Evolutionary conservation across 164 flowering plant genomes (phyloP).

Genomic region (Dillenia turbinata): DNA sequence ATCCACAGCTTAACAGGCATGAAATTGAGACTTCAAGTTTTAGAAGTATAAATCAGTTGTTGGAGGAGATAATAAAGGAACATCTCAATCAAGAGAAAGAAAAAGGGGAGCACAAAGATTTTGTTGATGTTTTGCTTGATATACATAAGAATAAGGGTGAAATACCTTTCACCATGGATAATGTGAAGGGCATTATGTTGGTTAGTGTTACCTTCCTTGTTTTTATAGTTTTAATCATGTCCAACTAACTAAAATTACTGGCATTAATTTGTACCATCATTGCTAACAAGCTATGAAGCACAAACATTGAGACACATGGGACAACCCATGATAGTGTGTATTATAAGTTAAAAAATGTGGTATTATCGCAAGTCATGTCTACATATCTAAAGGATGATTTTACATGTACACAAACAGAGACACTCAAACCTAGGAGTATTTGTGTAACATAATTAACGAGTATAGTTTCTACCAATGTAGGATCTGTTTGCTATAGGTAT

Average conservation of each 20-base stretch:
- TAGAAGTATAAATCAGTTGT: conserved; percentile 31
- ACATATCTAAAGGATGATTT: too few species aligned
- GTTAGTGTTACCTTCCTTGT: conserved; percentile 20
- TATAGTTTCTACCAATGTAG: conserved; percentile 20
- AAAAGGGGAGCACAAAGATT: conserved; percentile 33
- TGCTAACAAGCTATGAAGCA: too few species aligned
- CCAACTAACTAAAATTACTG: too few species aligned
- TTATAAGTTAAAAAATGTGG: too few species aligned
- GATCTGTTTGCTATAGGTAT: conserved; percentile 64
- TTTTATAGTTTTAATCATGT: too few species aligned
- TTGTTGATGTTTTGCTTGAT: conserved; percentile 51
- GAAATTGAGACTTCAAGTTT: conserved; percentile 25
- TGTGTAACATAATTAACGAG: not conserved
- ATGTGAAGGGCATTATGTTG: conserved; percentile 52
- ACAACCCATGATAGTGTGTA: too few species aligned
- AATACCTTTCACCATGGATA: conserved; percentile 40
- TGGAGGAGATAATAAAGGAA: conserved; percentile 40
- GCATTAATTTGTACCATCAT: too few species aligned
- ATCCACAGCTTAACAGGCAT: conserved; percentile 35
- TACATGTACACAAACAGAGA: too few species aligned
- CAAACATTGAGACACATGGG: too few species aligned
- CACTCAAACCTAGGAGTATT: too few species aligned
- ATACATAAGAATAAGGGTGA: conserved; percentile 27
- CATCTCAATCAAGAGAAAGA: conserved; percentile 21
- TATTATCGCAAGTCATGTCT: too few species aligned